phyloP scores from a whole-genome alignment of 768 basidiomycete genomes.

The Boletus sp. region DNA sequence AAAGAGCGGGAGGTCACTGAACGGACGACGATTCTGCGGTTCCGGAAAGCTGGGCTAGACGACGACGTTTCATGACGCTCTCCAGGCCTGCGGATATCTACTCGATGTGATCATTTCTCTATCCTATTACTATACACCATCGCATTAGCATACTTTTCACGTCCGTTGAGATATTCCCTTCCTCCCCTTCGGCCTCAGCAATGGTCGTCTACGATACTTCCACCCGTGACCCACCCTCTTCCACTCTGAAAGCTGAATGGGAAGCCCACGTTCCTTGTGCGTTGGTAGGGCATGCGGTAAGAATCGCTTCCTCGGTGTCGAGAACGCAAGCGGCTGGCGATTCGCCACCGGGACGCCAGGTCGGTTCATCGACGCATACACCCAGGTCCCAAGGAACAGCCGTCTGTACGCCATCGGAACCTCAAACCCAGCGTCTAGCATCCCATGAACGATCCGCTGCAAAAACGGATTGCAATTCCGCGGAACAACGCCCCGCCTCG shows the following conservation, averaged over 20 bases:
- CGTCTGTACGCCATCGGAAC: slow-evolving; percentile 41
- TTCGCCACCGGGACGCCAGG: slow-evolving; percentile 12
- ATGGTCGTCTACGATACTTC: slow-evolving; percentile 16
- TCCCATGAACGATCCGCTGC: slow-evolving; percentile 37
- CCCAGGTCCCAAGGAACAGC: slow-evolving; percentile 39
- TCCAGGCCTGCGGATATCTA: slow-evolving; percentile 8
- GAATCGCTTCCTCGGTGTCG: slow-evolving; percentile 20
- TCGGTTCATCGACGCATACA: slow-evolving; percentile 19
- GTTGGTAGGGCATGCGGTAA: slow-evolving; percentile 26
- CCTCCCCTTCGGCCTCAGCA: background rate
- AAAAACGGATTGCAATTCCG: slow-evolving; percentile 35
- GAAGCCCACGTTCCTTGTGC: slow-evolving; percentile 36
- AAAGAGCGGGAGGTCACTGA: slow-evolving; percentile 41
- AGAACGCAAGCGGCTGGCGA: slow-evolving; percentile 29
- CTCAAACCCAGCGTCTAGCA: slow-evolving; percentile 39
- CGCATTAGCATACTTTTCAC: slow-evolving; percentile 24
- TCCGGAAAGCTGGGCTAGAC: slow-evolving; percentile 36
- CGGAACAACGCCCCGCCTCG: slow-evolving; percentile 24
- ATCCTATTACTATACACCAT: slow-evolving; percentile 25
- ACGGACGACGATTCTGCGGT: slow-evolving; percentile 40
- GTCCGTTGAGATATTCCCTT: slow-evolving; percentile 11
- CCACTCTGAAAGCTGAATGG: slow-evolving; percentile 29
- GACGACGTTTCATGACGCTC: slow-evolving; percentile 6
- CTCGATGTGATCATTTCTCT: slow-evolving; percentile 6
- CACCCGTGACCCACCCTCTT: slow-evolving; percentile 20